These are phyloP conservation scores for Trametes versicolor DNA, from an alignment of 1,284 basidiomycete species.

Conservation along the genomic window DNA sequence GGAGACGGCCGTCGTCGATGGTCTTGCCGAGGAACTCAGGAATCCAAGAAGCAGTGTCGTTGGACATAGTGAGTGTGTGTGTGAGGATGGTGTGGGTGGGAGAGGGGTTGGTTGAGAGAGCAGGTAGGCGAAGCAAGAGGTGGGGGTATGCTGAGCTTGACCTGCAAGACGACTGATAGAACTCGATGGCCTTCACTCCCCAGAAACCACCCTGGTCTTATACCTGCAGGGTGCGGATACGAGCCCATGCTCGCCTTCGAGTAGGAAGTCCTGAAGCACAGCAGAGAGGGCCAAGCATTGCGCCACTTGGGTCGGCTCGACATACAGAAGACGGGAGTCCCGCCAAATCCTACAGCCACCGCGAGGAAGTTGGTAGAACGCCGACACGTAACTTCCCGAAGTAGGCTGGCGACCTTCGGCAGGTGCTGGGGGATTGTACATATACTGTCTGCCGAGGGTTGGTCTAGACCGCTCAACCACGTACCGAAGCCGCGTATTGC, in stretches of 20 bases:
- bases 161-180: slow-evolving; percentile 25
- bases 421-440: background rate
- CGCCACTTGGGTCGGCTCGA: background rate
- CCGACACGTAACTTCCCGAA: background rate
- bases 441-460: background rate
- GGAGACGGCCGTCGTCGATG: slow-evolving; percentile 41
- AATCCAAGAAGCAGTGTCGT: slow-evolving; percentile 20
- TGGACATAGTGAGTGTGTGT: slow-evolving; percentile 17
- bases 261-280: background rate
- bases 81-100: slow-evolving; percentile 3
- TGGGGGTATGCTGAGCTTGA: slow-evolving; percentile 19
- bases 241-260: background rate
- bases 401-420: background rate
- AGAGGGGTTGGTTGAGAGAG: background rate
- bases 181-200: slow-evolving; percentile 7
- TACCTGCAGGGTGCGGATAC: slow-evolving; percentile 16
- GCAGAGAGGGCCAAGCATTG: background rate
- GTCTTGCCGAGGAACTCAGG: slow-evolving; percentile 39
- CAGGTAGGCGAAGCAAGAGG: background rate
- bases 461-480: background rate
- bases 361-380: background rate
- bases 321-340: background rate
- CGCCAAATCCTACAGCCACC: background rate
- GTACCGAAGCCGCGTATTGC: background rate
- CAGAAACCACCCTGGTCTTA: slow-evolving; percentile 5